Conservation (phyloP, 306 rosid species). For the Psophocarpus tetragonolobus region DNA sequence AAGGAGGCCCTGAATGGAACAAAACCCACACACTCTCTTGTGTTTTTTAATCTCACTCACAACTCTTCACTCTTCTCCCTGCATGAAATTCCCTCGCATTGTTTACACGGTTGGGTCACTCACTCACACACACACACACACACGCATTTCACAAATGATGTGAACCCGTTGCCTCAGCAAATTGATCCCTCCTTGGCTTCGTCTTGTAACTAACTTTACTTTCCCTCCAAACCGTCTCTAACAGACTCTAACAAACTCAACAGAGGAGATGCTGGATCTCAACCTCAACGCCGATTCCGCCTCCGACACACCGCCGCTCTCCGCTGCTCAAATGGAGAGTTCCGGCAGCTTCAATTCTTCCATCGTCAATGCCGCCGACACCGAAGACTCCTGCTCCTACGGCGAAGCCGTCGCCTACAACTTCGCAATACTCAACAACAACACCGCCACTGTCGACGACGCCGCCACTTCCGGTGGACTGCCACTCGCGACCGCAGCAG, state of each 20-base stretch:
- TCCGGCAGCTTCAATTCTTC: constrained; percentile 74
- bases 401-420: constrained; percentile 49
- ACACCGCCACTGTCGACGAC: constrained; percentile 8
- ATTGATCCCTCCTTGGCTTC: not conserved
- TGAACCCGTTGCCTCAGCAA: not conserved
- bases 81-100: constrained; percentile 31
- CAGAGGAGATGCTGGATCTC: constrained; percentile 78
- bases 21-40: not conserved
- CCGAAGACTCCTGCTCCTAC: constrained; percentile 48
- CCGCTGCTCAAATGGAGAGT: constrained; percentile 55
- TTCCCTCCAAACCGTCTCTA: constrained; percentile 28
- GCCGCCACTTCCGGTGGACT: not conserved
- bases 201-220: constrained; percentile 26
- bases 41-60: not conserved
- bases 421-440: constrained; percentile 52
- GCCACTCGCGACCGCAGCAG: not conserved
- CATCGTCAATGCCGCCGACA: constrained; percentile 55
- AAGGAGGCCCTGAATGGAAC: not conserved
- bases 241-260: constrained; percentile 26
- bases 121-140: not conserved
- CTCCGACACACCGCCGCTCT: constrained; percentile 30
- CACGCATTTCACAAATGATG: not conserved
- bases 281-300: constrained; percentile 57
- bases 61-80: not conserved
- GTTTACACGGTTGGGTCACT: not conserved